These are phyloP conservation scores for Annulohypoxylon truncatum DNA, from an alignment of 2,329 filamentous ascomycete genomes.

Conservation along the genomic window DNA sequence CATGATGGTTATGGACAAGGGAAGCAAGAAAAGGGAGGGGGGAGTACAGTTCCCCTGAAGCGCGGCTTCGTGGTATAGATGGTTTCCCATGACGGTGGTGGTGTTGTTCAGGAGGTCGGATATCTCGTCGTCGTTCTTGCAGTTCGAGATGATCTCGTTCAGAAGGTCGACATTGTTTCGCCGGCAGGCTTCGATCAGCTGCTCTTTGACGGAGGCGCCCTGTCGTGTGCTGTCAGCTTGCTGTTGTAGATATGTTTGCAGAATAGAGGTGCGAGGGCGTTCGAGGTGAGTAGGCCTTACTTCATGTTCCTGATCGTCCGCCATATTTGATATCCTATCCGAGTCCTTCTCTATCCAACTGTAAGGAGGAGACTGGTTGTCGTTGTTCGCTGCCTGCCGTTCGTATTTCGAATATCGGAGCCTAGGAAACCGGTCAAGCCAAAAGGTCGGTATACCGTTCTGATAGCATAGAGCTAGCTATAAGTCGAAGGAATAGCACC, in stretches of 20 bases:
- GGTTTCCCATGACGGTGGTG: conserved; percentile 86
- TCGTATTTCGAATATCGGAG: neutral
- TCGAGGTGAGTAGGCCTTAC: conserved; percentile 31
- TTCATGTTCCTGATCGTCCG: conserved; percentile 51
- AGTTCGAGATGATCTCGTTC: conserved; percentile 73
- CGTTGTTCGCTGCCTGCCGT: neutral
- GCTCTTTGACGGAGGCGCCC: conserved; percentile 87
- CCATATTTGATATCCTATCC: conserved; percentile 37
- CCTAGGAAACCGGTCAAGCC: neutral
- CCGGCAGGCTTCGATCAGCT: conserved; percentile 91
- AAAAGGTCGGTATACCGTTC: neutral
- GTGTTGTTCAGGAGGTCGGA: conserved; percentile 86
- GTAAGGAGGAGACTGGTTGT: neutral
- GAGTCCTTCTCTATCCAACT: conserved; percentile 18
- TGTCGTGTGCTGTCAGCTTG: conserved; percentile 53
- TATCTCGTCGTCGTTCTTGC: conserved; percentile 72
- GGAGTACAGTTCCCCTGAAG: conserved; percentile 83
- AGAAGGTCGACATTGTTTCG: conserved; percentile 92
- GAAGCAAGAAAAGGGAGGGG: neutral
- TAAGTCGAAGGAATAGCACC: neutral
- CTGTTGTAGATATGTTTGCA: neutral
- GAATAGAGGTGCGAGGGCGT: neutral
- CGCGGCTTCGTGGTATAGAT: conserved; percentile 90
- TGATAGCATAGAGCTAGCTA: neutral
- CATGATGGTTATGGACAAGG: neutral